Conservation (phyloP, 371 early-diverging fungal species). For the Hamiltosporidium magnivora region DNA sequence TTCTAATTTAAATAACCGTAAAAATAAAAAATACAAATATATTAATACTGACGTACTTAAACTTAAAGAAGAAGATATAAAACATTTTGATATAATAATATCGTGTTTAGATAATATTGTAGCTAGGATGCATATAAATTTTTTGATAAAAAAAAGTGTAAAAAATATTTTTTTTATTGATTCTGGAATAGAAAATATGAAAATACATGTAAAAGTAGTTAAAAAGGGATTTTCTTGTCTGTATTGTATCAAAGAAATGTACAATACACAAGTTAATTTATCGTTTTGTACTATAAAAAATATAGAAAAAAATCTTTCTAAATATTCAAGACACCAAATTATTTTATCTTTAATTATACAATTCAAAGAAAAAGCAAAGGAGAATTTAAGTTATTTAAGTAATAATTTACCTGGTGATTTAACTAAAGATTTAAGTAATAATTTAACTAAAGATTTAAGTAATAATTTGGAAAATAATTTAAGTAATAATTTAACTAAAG, state of each 20-base stretch:
- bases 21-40: constrained; percentile 5
- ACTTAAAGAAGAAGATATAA: neutral
- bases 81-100: constrained; percentile 33
- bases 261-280: constrained; percentile 3
- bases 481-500: too few relatives aligned
- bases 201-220: constrained; percentile 30
- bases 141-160: constrained; percentile 18
- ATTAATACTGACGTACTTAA: constrained; percentile 5
- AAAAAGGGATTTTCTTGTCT: constrained; percentile 25
- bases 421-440: too few relatives aligned
- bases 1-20: constrained; percentile 9
- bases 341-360: too few relatives aligned
- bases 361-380: too few relatives aligned
- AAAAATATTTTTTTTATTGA: constrained; percentile 27
- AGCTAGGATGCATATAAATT: constrained; percentile 45
- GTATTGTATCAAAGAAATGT: constrained; percentile 42
- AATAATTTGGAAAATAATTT: too few relatives aligned
- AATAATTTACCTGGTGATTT: too few relatives aligned
- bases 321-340: too few relatives aligned
- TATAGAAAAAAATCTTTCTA: too few relatives aligned
- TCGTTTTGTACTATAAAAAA: constrained; percentile 14
- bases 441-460: too few relatives aligned
- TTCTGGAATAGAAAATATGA: constrained; percentile 31
- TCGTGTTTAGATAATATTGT: constrained; percentile 34
- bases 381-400: too few relatives aligned